Percentiles rank a stretch among this genome's conserved stretches.
Evolutionary conservation across 495 filamentous ascomycete species (phyloP).

Genomic region (Podospora pseudopauciseta): DNA sequence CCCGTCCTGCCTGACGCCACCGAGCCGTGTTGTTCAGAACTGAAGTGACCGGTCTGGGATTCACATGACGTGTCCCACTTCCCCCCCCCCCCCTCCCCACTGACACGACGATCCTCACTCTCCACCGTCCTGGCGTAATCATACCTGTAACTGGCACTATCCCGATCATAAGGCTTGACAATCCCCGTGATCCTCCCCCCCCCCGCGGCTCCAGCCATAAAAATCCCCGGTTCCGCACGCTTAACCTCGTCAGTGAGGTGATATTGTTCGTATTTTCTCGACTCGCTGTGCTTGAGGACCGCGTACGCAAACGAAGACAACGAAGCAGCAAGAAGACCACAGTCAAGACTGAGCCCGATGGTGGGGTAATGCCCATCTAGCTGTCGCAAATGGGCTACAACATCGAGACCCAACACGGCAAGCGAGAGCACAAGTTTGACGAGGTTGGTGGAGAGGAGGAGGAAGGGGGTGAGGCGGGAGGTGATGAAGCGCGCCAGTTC

Average conservation of each 20-base stretch:
- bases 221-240: neutral
- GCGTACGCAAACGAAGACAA: slow-evolving; percentile 36
- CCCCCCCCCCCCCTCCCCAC: neutral
- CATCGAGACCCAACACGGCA: slow-evolving; percentile 44
- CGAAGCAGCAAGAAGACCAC: slow-evolving; percentile 20
- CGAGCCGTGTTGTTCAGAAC: neutral
- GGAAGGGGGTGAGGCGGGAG: slow-evolving; percentile 45
- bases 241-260: slow-evolving; percentile 36
- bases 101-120: neutral
- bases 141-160: slow-evolving; percentile 18
- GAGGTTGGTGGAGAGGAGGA: slow-evolving; percentile 42
- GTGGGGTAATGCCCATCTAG: slow-evolving; percentile 42
- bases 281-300: slow-evolving; percentile 37
- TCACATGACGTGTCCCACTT: neutral
- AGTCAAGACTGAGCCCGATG: slow-evolving; percentile 42
- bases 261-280: slow-evolving; percentile 44
- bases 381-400: slow-evolving; percentile 37
- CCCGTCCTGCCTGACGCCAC: neutral
- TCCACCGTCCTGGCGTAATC: slow-evolving; percentile 13
- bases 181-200: neutral
- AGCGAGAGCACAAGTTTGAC: slow-evolving; percentile 42
- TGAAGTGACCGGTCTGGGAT: neutral
- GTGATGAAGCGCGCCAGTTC: slow-evolving; percentile 41
- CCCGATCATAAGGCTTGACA: neutral
- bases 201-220: too few species aligned